A percentile compares a stretch with the other conserved stretches of the same genome.
phyloP scores from a whole-genome alignment of 2,329 filamentous ascomycete species.

The Ilyonectria sp. region DNA sequence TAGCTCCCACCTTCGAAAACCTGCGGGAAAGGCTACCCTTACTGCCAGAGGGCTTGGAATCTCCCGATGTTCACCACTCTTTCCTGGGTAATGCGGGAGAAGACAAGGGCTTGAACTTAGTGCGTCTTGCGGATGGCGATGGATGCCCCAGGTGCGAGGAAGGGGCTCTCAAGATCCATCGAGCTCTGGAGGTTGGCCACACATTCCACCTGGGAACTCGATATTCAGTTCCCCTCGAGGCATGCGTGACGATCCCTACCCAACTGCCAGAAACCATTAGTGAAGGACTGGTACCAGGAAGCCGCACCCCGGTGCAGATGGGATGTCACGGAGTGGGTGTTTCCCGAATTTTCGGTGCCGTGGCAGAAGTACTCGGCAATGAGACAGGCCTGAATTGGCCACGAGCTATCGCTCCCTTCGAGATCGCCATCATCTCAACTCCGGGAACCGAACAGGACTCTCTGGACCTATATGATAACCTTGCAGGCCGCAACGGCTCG shows the following conservation, averaged over 20 bases:
- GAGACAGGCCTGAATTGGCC: slow-evolving; percentile 89
- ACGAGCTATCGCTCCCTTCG: slow-evolving; percentile 86
- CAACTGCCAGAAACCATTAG: slow-evolving; percentile 29
- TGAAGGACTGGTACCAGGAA: slow-evolving; percentile 40
- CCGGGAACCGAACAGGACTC: slow-evolving; percentile 64
- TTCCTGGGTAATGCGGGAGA: slow-evolving; percentile 53
- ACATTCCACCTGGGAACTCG: slow-evolving; percentile 94
- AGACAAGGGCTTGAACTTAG: slow-evolving; percentile 68
- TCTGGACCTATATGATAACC: slow-evolving; percentile 73
- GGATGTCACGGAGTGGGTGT: slow-evolving; percentile 97
- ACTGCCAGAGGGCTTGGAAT: slow-evolving; percentile 36
- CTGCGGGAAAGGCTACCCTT: slow-evolving; percentile 46
- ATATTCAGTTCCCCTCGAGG: slow-evolving; percentile 83
- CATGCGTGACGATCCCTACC: slow-evolving; percentile 66
- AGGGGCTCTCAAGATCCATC: slow-evolving; percentile 75
- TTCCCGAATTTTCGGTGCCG: slow-evolving; percentile 89
- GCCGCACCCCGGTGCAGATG: slow-evolving; percentile 81
- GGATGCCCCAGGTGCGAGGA: slow-evolving; percentile 78
- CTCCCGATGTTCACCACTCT: slow-evolving; percentile 38
- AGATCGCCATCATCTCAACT: slow-evolving; percentile 76
- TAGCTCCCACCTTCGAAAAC: slow-evolving; percentile 45
- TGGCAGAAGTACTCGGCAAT: slow-evolving; percentile 83
- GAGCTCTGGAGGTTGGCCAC: slow-evolving; percentile 91
- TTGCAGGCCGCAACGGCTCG: slow-evolving; percentile 54
- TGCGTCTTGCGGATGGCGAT: slow-evolving; percentile 78